phyloP scores from a whole-genome alignment of 352 stramenopile species.

The Aphanomyces euteiches region DNA sequence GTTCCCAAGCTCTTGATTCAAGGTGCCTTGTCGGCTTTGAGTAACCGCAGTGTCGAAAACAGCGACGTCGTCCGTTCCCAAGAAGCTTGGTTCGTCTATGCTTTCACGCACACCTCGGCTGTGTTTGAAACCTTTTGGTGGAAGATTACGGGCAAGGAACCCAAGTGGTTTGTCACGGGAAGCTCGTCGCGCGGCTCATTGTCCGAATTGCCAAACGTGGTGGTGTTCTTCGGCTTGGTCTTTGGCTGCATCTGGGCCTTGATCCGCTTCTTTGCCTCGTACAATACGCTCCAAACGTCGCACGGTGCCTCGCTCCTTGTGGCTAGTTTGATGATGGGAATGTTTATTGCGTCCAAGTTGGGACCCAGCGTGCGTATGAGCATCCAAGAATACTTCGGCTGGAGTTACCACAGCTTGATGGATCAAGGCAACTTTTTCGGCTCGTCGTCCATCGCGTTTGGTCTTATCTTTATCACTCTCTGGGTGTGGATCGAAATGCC shows the following conservation, averaged over 20 bases:
- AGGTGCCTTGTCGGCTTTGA: constrained; percentile 64
- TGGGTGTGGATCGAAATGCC: constrained; percentile 82
- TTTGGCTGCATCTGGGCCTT: constrained; percentile 76
- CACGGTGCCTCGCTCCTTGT: constrained; percentile 73
- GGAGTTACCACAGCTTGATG: constrained; percentile 84
- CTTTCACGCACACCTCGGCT: constrained; percentile 73
- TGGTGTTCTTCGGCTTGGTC: constrained; percentile 70
- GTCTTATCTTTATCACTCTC: constrained; percentile 77
- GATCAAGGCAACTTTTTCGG: constrained; percentile 86
- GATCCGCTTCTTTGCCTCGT: constrained; percentile 73
- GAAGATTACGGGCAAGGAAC: constrained; percentile 76
- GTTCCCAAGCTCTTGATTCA: constrained; percentile 77
- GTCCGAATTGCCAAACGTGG: constrained; percentile 74
- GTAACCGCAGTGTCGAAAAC: constrained; percentile 74
- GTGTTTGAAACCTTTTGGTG: constrained; percentile 74
- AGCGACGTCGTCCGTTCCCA: constrained; percentile 76
- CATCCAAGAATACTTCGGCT: constrained; percentile 85
- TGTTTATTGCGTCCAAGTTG: constrained; percentile 75
- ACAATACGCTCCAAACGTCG: constrained; percentile 68
- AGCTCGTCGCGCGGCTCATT: constrained; percentile 58
- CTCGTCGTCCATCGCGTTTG: constrained; percentile 70
- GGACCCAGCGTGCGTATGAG: constrained; percentile 78
- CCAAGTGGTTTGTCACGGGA: constrained; percentile 63
- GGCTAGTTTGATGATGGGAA: constrained; percentile 62
- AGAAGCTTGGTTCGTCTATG: constrained; percentile 77